Evolutionary conservation across 2,329 filamentous ascomycete genomes (phyloP).

Genomic region (Penicillium sp.): DNA sequence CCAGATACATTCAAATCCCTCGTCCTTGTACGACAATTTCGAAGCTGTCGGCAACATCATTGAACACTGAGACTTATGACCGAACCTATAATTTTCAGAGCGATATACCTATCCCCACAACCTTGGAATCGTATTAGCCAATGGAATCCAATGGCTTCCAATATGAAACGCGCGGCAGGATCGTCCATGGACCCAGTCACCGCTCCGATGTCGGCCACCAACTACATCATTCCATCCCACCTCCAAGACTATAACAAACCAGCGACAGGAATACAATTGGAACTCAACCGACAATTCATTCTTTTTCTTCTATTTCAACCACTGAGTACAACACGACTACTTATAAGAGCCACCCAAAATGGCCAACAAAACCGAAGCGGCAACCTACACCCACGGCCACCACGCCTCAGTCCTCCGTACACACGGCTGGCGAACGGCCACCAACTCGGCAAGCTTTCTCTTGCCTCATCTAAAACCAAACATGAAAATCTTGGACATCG

Average conservation of each 20-base stretch:
- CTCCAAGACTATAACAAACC: conserved; percentile 7
- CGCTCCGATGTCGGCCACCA: conserved; percentile 10
- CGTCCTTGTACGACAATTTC: no score
- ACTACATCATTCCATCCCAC: conserved; percentile 3
- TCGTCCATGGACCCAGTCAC: background rate
- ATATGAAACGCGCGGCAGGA: conserved; percentile 1
- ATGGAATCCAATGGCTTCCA: background rate
- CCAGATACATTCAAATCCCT: no score
- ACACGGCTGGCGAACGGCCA: conserved; percentile 30
- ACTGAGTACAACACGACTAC: no score
- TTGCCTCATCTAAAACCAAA: conserved; percentile 34
- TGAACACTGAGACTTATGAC: no score
- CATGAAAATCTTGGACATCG: conserved; percentile 40
- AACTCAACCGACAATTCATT: background rate
- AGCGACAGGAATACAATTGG: background rate
- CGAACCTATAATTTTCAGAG: no score
- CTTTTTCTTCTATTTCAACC: no score
- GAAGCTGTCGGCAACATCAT: no score
- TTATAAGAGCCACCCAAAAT: no score
- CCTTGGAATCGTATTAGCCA: background rate
- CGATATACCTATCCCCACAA: no score
- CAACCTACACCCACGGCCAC: conserved; percentile 32
- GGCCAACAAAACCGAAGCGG: conserved; percentile 14
- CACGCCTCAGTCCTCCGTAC: conserved; percentile 25
- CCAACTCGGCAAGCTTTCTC: conserved; percentile 38